Evolutionary conservation across 192 early-diverging fungal species (phyloP), one percentile per base, ranked within the genome.

Genomic region (Coemansia sp.): DNA sequence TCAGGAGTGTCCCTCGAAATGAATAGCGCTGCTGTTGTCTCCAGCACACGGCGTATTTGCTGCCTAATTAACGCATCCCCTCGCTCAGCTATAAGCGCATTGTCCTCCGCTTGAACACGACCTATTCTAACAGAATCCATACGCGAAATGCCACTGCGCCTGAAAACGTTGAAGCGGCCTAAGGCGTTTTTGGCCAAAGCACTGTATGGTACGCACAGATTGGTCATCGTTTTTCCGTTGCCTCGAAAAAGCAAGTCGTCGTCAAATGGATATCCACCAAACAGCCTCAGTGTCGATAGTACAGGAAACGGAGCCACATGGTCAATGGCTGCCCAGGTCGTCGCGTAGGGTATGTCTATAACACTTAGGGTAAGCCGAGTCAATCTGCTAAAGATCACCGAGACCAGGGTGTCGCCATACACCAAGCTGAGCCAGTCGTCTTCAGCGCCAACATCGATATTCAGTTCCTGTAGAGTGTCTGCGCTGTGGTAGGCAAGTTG

Each of bases 361-460:
- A 27, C 0, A 7, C 24, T 22, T 27, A 54, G 0, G 1, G 0
- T 0, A 0, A 27, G 51, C 20, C 1, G 0, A 0, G n/a, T 2
- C n/a, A 54, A 3, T 10, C 6, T 10, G 18, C 15, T 2, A 18
- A 18, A 54, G 0, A 1, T 27, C 20, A 24, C 20, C 9, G 22
- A 0, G 20, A 54, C 51, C 0, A 27, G 0, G 18, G 22, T 54
- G 0, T 24, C 22, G 6, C 51, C 51, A 22, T 24, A 54, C 0
- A 54, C 51, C 24, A 54, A 18, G 3, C 15, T 11, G n/a, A 0
- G 10, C 22, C 51, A 54, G 12, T 54, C 22, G 8, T 20, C n/a
- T 22, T 54, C 51, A 27, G n/a, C 4, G 9, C 9, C n/a, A 7
- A 54, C 3, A 10, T 10, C 0, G 11, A 54, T 54, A 27, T 11